Conservation (phyloP, 2,329 filamentous ascomycete species). For the Aspergillus ochraceus region DNA sequence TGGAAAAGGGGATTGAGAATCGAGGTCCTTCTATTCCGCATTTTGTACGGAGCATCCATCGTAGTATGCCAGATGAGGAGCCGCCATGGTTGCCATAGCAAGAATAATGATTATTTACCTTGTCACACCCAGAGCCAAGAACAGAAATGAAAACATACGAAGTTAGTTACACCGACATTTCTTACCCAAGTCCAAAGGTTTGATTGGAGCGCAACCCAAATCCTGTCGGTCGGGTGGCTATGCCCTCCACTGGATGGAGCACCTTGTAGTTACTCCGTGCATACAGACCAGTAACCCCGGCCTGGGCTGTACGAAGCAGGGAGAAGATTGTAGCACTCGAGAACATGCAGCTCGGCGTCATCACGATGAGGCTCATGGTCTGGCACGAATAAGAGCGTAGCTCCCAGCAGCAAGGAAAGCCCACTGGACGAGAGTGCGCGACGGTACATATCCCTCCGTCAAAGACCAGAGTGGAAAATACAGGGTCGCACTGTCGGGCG, state of each 20-base stretch:
- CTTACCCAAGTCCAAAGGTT: background rate
- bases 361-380: slow-evolving; percentile 6
- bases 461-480: too few species aligned
- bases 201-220: background rate
- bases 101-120: background rate
- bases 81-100: background rate
- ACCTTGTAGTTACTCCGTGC: too few species aligned
- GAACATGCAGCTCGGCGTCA: slow-evolving; percentile 1
- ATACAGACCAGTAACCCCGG: background rate
- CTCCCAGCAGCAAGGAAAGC: background rate
- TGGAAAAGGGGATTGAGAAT: too few species aligned
- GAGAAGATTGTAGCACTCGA: background rate
- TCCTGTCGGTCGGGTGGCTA: background rate
- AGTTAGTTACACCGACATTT: background rate
- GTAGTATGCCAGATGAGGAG: too few species aligned
- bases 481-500: too few species aligned
- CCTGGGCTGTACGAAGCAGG: background rate
- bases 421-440: background rate
- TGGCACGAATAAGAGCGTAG: background rate
- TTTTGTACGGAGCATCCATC: too few species aligned
- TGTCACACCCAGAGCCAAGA: background rate
- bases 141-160: background rate
- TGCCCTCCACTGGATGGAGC: background rate
- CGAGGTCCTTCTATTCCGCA: background rate
- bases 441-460: background rate